These are phyloP conservation scores for Barnettozyma salicaria DNA, from an alignment of 805 yeast species.

Conservation along the genomic window DNA sequence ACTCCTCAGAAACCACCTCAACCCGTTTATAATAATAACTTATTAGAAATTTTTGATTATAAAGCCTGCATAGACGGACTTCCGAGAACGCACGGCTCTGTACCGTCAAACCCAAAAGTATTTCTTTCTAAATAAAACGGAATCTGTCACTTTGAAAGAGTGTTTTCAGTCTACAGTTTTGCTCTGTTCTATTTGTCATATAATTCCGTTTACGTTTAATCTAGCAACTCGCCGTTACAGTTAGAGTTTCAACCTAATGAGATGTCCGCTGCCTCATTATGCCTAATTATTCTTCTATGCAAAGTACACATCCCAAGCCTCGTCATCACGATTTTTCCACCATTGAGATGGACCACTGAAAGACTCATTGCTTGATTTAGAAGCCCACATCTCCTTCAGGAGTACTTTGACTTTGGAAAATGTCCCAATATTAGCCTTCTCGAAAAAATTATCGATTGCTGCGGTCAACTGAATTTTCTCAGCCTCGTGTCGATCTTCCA, in stretches of 20 bases:
- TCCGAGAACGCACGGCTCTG: too few species aligned
- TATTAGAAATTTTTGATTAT: not conserved
- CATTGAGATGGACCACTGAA: constrained; percentile 1
- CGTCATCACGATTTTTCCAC: constrained; percentile 2
- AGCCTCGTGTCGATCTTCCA: not conserved
- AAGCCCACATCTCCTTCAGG: constrained; percentile 3
- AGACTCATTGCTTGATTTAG: not conserved
- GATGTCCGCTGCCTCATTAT: too few species aligned
- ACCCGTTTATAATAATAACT: not conserved
- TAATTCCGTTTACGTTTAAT: too few species aligned
- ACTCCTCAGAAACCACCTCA: not conserved
- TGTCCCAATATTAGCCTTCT: constrained; percentile 7
- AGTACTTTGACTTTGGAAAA: not conserved
- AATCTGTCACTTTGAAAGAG: too few species aligned
- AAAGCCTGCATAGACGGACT: too few species aligned
- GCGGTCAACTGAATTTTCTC: not conserved
- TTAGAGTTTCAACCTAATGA: too few species aligned
- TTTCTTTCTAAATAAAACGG: too few species aligned
- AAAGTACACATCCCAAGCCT: constrained; percentile 5
- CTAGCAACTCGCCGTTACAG: too few species aligned
- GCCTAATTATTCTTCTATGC: too few species aligned
- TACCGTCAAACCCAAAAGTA: too few species aligned
- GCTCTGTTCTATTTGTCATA: too few species aligned
- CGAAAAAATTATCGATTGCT: not conserved
- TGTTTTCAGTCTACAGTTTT: too few species aligned